Conservation (phyloP, 352 stramenopile genomes). For the Pythium myriotylum region DNA sequence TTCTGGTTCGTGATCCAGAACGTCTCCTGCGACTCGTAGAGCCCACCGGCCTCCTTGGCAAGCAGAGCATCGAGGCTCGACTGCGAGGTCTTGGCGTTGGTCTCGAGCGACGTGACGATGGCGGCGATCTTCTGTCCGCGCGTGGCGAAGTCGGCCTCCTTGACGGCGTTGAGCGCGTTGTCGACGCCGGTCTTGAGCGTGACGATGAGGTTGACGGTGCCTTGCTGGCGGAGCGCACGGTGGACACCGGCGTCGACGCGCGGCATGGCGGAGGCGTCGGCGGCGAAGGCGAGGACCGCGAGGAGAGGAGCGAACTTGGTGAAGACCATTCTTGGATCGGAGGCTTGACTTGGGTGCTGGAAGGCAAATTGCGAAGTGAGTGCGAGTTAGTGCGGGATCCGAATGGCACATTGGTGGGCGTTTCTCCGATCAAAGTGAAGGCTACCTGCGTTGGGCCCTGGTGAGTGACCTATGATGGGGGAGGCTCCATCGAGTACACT, state of each 20-base stretch:
- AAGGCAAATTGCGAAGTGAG: constrained; percentile 10
- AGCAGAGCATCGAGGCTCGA: constrained; percentile 9
- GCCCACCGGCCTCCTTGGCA: constrained; percentile 12
- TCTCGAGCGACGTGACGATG: constrained; percentile 13
- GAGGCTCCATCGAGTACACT: too few relatives aligned
- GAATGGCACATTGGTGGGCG: too few relatives aligned
- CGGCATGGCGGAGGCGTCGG: constrained; percentile 9
- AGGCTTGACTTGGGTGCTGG: constrained; percentile 8
- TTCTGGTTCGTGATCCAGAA: constrained; percentile 41
- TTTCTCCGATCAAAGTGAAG: too few relatives aligned
- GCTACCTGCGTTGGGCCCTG: too few relatives aligned
- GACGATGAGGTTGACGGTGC: constrained; percentile 37
- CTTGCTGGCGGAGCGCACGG: constrained; percentile 29
- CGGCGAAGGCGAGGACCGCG: constrained; percentile 20
- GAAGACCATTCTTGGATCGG: constrained; percentile 20
- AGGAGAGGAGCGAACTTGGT: constrained; percentile 21
- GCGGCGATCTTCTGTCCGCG: constrained; percentile 20
- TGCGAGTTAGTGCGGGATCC: too few relatives aligned
- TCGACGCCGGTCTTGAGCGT: constrained; percentile 27
- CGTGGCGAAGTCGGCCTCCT: constrained; percentile 16
- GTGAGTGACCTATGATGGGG: too few relatives aligned
- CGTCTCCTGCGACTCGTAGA: constrained; percentile 15
- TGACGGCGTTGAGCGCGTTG: constrained; percentile 9
- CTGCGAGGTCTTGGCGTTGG: constrained; percentile 8
- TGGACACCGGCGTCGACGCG: constrained; percentile 30